A percentile compares a stretch with the other conserved stretches of the same genome.
These are phyloP conservation scores for Holtermannia corniformis DNA, from an alignment of 768 basidiomycete species.

Conservation along the genomic window DNA sequence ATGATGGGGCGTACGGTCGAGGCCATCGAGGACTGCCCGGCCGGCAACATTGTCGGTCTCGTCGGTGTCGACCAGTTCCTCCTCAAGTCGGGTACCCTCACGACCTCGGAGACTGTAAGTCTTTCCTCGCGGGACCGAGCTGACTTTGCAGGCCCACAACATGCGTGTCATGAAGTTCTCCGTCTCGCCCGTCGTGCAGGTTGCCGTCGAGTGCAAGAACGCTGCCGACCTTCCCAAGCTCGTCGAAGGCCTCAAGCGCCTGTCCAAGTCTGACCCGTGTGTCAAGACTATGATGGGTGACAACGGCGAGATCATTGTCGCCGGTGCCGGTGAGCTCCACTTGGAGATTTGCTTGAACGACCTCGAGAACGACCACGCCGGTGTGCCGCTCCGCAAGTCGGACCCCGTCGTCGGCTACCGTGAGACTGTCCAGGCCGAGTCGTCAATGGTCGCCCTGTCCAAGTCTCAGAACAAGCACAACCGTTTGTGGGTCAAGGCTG, in stretches of 20 bases:
- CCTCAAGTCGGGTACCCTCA: conserved; percentile 97
- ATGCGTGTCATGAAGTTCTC: conserved; percentile 99
- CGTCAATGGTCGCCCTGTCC: conserved; percentile 87
- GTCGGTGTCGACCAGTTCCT: conserved; percentile 99
- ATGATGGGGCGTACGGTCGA: conserved; percentile 99
- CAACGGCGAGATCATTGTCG: conserved; percentile 95
- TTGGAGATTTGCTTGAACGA: conserved; percentile 99
- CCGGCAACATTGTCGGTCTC: conserved; percentile 97
- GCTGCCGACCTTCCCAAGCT: conserved; percentile 98
- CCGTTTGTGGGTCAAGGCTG: conserved; percentile 85
- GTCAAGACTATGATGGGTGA: conserved; percentile 90
- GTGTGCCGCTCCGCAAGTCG: conserved; percentile 96
- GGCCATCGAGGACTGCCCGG: conserved; percentile 97
- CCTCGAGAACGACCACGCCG: conserved; percentile 98
- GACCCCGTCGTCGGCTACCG: conserved; percentile 90
- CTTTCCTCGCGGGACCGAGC: background rate
- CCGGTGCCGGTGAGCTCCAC: conserved; percentile 97
- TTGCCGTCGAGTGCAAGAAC: conserved; percentile 99
- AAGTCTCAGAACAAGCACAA: conserved; percentile 99
- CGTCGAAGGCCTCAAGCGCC: conserved; percentile 99
- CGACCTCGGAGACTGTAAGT: conserved; percentile 70
- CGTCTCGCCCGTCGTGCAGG: conserved; percentile 96
- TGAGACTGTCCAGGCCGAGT: conserved; percentile 95
- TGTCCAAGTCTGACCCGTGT: conserved; percentile 99
- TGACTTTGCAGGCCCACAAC: conserved; percentile 65